phyloP scores from a whole-genome alignment of 78 protist species.

The Isochrysis galbana region DNA sequence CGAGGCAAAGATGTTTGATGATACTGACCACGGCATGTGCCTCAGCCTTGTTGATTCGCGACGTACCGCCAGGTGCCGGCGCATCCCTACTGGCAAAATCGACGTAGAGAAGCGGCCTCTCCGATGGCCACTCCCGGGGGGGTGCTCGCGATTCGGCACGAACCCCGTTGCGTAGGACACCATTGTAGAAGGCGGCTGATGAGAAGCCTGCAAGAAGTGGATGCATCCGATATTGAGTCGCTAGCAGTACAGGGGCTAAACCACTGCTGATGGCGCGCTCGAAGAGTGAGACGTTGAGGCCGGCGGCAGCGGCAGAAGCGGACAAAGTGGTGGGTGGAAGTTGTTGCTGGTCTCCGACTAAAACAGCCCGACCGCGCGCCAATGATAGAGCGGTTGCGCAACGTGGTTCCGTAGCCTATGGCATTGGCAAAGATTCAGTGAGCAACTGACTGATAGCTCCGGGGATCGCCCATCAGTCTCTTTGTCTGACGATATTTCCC shows the following conservation, averaged over 20 bases:
- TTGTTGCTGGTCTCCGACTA: not conserved
- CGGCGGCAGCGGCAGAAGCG: not conserved
- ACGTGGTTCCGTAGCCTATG: not conserved
- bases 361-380: not conserved
- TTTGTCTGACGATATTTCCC: no score
- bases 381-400: not conserved
- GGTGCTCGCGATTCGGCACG: not conserved
- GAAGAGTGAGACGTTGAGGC: not conserved
- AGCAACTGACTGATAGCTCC: no score
- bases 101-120: not conserved
- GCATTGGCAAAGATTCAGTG: not conserved
- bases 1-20: no score
- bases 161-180: not conserved
- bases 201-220: not conserved
- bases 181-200: not conserved
- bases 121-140: not conserved
- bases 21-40: no score
- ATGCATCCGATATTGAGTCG: not conserved
- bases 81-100: not conserved
- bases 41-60: not conserved
- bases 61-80: not conserved
- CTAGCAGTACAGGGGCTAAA: not conserved
- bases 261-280: not conserved
- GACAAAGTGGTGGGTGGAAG: not conserved
- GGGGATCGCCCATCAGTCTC: no score